phyloP scores from a whole-genome alignment of 2,329 filamentous ascomycete genomes.

The Capronia americana region DNA sequence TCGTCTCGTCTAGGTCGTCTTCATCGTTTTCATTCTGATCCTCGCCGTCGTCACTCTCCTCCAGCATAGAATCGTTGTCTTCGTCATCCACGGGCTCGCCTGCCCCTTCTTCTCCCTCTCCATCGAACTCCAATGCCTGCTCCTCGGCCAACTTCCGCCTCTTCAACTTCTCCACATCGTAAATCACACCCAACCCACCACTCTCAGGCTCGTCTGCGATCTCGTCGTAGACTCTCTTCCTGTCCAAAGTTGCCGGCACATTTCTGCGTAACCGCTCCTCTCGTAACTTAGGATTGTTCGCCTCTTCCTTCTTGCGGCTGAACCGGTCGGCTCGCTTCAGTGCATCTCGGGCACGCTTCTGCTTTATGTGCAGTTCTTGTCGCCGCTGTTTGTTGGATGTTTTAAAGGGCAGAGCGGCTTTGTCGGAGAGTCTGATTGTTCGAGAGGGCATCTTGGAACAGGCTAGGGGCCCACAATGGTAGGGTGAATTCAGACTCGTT shows the following conservation, averaged over 20 bases:
- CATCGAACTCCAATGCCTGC: constrained; percentile 42
- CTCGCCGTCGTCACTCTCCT: constrained; percentile 61
- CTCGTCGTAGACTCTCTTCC: constrained; percentile 89
- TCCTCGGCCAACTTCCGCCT: constrained; percentile 55
- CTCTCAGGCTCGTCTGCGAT: constrained; percentile 61
- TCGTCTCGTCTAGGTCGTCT: constrained; percentile 29
- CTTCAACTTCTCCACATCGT: constrained; percentile 58
- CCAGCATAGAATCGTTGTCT: constrained; percentile 44
- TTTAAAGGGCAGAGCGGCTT: constrained; percentile 57
- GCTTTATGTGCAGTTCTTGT: constrained; percentile 76
- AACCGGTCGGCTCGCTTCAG: constrained; percentile 78
- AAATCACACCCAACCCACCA: constrained; percentile 52
- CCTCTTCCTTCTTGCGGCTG: constrained; percentile 81
- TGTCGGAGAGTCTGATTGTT: constrained; percentile 36
- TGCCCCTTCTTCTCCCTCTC: constrained; percentile 16
- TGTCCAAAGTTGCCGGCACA: constrained; percentile 79
- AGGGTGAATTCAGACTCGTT: background rate
- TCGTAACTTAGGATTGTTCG: constrained; percentile 77
- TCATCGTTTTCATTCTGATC: constrained; percentile 46
- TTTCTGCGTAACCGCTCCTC: constrained; percentile 77
- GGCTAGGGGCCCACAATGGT: background rate
- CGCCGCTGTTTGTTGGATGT: constrained; percentile 79
- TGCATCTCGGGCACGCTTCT: constrained; percentile 78
- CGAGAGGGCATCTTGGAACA: constrained; percentile 53
- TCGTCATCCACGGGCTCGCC: constrained; percentile 51